Base-by-base conservation (phyloP, 352 stramenopile species). In the Thalassiosira mediterranea region DNA sequence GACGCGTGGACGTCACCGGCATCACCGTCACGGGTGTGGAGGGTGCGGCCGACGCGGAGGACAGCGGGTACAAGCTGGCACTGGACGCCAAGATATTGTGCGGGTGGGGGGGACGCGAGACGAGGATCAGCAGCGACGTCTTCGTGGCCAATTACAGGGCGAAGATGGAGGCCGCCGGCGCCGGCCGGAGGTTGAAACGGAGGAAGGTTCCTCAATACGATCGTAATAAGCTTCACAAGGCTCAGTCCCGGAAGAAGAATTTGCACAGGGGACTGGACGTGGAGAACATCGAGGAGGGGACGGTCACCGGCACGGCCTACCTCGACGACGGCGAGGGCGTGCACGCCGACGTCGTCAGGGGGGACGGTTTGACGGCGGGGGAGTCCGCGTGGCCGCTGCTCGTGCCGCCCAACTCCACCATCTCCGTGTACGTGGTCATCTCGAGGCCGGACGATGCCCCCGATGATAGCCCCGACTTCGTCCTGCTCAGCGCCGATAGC, bases 351-450 rank as follows among this genome's bases (percentile, higher is more conserved):
- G n/a, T n/a, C n/a, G n/a, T n/a, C n/a, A n/a, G n/a, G n/a, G n/a
- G n/a, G n/a, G n/a, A 17, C 17, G 58, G 26, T n/a, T 15, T 47
- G 28, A 26, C 57, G 10, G 19, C 3, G 15, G 57, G 40, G 17
- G 57, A 54, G 19, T 19, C 32, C 23, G 23, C 23, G 32, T 70
- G 71, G 53, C 68, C 68, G 8, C 31, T 77, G 34, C 28, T 77
- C 1, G 71, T 77, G 48, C 44, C 51, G 28, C 48, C 48, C 1
- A 44, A 61, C 21, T 44, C 23, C 15, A 51, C 26, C 37, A 0
- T 71, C 10, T 57, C 53, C 31, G 3, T 71, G 13, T 77, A 77
- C 23, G 47, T 61, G 54, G 49, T 77, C 26, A 56, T 75, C 13
- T n/a, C 58, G 13, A 23, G 54, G 15, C 17, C 62, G 17, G 23